Evolutionary conservation across 2,329 filamentous ascomycete species (phyloP), one percentile per base, ranked within the genome.

Genomic region (Cercospora janseana): DNA sequence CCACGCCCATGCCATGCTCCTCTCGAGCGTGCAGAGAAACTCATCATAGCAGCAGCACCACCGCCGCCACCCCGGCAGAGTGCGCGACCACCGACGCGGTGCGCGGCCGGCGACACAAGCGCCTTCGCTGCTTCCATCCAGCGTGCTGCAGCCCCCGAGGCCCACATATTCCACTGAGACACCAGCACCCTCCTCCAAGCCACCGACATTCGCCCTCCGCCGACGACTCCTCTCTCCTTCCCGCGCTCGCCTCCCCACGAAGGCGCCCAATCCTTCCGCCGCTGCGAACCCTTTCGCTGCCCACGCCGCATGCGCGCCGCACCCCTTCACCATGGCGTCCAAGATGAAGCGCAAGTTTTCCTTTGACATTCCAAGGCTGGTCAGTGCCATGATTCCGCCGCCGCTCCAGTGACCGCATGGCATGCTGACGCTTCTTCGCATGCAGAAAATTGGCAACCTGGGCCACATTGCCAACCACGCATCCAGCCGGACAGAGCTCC

Each of bases 261-360:
- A n/a, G n/a, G n/a, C n/a, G 44, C n/a, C 41, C 41, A 15, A 9
- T 35, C 44, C 15, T 9, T 9, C 23, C 6, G 23, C 32, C 21
- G 6, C 13, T 15, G 24, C 31, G 10, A 21, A 31, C 37, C 23
- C 37, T n/a, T n/a, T 31, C 24, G 24, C 46, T 32, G 40, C 15
- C 24, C 9, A n/a, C 34, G 23, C 37, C 18, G 10, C 34, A n/a
- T 28, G 13, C 27, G 10, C 27, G 16, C 15, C n/a, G 18, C 13
- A 27, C 35, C 10, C 28, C 15, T 23, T 5, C 35, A 34, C 9
- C 38, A 49, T 42, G 45, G 40, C 50, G 24, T 46, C 50, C 50
- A 49, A 32, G 45, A 72, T 71, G 69, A 69, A 69, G 61, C 67
- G 69, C 42, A 74, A 73, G 59, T 74, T 75, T 55, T 69, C 70